Base-by-base conservation (phyloP, 2,329 filamentous ascomycete genomes). In the Pseudogymnoascus verrucosus region DNA sequence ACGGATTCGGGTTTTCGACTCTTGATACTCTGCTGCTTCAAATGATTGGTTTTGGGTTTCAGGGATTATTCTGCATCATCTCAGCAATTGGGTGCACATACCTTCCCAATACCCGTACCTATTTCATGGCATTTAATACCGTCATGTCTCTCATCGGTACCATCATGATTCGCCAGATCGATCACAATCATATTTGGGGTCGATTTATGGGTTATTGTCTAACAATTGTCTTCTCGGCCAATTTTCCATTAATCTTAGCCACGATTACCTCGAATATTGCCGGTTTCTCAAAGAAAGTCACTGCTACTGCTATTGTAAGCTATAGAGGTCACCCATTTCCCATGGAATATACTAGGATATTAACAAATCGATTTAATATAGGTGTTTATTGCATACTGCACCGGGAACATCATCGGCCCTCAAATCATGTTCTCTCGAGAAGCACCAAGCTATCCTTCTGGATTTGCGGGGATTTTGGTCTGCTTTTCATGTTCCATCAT, bases 1-100 rank as follows among this genome's bases (percentile, higher is more conserved):
- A 73, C 28, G 70, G 69, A 23, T 75, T 76, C 69, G 74, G 74
- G 1, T 76, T 76, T 61, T 69, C 69, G 14, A 68, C 68, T 34
- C 71, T 74, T 40, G 65, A 71, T 36, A 71, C 74, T 7, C 70
- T 76, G n/a, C 62, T 72, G 7, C 57, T 71, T n/a, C 42, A 61
- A 8, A 57, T 71, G 12, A 65, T 69, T 40, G 63, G 68, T 28
- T 65, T 63, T 12, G 62, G 69, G 16, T 67, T 71, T 61, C 31
- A 68, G 3, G 64, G 28, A 31, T 21, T 21, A 61, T 61, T 69
- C 65, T 36, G 47, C 10, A 65, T 65, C n/a, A 68, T 70, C 51
- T 26, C 68, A 19, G 31, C 51, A n/a, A 68, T 69, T 11, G 68
- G 67, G 8, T 68, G 65, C n/a, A 61, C 64, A 60, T 67, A 63